A percentile compares a stretch with the other conserved stretches of the same genome.
phyloP scores from a whole-genome alignment of 495 filamentous ascomycete genomes.

The Lasiosphaeria ovina region DNA sequence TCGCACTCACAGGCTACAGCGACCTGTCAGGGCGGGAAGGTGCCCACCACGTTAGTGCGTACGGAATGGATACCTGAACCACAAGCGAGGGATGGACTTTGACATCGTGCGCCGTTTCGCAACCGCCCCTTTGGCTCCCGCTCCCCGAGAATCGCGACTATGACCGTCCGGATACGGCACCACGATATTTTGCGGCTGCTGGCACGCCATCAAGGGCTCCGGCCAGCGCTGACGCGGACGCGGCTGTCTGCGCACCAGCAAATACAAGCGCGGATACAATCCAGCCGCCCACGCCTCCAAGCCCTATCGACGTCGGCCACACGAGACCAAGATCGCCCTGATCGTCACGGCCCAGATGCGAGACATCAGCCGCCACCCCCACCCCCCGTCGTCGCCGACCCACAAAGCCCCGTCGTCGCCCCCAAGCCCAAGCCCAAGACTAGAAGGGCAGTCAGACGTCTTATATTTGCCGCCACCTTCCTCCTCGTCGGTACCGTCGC shows the following conservation, averaged over 20 bases:
- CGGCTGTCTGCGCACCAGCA: neutral
- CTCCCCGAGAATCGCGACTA: neutral
- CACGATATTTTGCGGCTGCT: neutral
- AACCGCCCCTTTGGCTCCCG: neutral
- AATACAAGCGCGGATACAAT: too few species aligned
- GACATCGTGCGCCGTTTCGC: neutral
- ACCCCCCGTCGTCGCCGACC: neutral
- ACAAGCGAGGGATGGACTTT: neutral
- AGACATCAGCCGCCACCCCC: neutral
- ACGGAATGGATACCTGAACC: too few species aligned
- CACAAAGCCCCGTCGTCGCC: too few species aligned
- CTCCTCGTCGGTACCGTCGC: slow-evolving; percentile 36
- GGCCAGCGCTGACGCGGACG: neutral
- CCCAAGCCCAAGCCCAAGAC: slow-evolving; percentile 1
- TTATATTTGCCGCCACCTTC: slow-evolving; percentile 34
- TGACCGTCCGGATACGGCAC: neutral
- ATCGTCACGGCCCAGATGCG: neutral
- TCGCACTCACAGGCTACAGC: too few species aligned
- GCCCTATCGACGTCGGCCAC: slow-evolving; percentile 11
- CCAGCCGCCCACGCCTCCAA: neutral
- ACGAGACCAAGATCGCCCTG: slow-evolving; percentile 4
- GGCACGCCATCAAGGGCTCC: neutral
- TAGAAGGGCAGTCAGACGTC: slow-evolving; percentile 7
- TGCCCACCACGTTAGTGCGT: too few species aligned
- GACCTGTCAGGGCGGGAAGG: too few species aligned